Base-by-base conservation (phyloP, 129 eudicot species). In the Helianthus tuberosus region DNA sequence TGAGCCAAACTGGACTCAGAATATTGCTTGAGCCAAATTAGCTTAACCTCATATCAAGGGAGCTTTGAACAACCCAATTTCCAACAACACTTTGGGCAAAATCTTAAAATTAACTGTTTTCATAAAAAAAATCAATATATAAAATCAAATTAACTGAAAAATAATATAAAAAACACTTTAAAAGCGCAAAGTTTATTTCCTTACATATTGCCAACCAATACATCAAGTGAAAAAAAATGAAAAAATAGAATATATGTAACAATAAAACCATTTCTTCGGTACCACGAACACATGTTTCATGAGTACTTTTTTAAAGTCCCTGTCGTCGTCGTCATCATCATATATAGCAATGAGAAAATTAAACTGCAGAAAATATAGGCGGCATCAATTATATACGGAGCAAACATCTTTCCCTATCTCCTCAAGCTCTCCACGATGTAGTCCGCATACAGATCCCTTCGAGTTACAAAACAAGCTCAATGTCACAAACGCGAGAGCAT, bases 381-480 rank as follows among this genome's bases (percentile, higher is more conserved):
- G 57, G 62, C 72, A 20, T 73, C 70, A n/a, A 6, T 25, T 61
- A 25, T 32, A 71, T 7, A 36, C 16, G 39, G 35, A 49, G 11
- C 43, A 43, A 44, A 44, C 60, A n/a, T 55, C 46, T 15, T 47
- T 52, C 62, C 41, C 80, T 87, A 93, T 73, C 98, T 77, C 91
- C 98, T 88, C 77, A 93, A 75, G 84, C 87, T 82, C 86, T 93
- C 96, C 72, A 93, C 87, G 5, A 93, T 93, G 83, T 90, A 93
- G 80, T 88, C 96, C 41, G 93, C 96, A 73, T 93, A 90, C 72
- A 93, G 89, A 75, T 93, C 79, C 98, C 98, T 93, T 59, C 84
- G 77, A 2, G 11, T 72, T 51, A 12, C 16, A 52, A 76, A 71
- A 76, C 61, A 44, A 3, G 54, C 46, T 48, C 61, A 47, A 68